These are phyloP conservation scores for Cytidiella melzeri DNA, from an alignment of 768 basidiomycete genomes.

Conservation along the genomic window DNA sequence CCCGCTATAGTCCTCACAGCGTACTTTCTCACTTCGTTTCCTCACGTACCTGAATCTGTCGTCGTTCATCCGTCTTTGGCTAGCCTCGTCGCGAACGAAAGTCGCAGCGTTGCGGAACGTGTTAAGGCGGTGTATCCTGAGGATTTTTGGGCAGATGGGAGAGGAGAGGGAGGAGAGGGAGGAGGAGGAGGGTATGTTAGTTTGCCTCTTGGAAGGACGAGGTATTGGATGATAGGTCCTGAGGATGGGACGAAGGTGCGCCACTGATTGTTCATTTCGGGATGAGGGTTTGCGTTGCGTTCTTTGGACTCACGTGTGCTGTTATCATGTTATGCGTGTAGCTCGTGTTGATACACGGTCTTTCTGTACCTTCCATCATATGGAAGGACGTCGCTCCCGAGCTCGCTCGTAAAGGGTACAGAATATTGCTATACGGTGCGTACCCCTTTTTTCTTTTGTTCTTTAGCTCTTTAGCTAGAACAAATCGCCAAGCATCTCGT, in stretches of 20 bases:
- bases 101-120: not conserved
- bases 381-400: constrained; percentile 72
- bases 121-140: constrained; percentile 58
- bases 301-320: not conserved
- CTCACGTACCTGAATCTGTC: constrained; percentile 47
- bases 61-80: constrained; percentile 53
- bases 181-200: constrained; percentile 47
- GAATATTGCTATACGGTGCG: constrained; percentile 70
- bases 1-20: constrained; percentile 53
- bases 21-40: constrained; percentile 64
- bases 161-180: constrained; percentile 30
- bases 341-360: constrained; percentile 74
- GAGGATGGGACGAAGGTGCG: constrained; percentile 59
- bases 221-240: constrained; percentile 77
- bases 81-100: constrained; percentile 45
- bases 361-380: constrained; percentile 70
- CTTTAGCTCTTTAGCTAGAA: too few species aligned
- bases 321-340: constrained; percentile 24
- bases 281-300: not conserved
- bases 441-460: too few species aligned
- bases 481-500: constrained; percentile 1
- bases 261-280: not conserved
- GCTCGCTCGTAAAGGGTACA: constrained; percentile 58
- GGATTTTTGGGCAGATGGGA: constrained; percentile 41
- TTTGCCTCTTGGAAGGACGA: constrained; percentile 59